A percentile compares a stretch with the other conserved stretches of the same genome.
Conservation (phyloP, 495 filamentous ascomycete species). For the Umbilicaria muhlenbergii region DNA sequence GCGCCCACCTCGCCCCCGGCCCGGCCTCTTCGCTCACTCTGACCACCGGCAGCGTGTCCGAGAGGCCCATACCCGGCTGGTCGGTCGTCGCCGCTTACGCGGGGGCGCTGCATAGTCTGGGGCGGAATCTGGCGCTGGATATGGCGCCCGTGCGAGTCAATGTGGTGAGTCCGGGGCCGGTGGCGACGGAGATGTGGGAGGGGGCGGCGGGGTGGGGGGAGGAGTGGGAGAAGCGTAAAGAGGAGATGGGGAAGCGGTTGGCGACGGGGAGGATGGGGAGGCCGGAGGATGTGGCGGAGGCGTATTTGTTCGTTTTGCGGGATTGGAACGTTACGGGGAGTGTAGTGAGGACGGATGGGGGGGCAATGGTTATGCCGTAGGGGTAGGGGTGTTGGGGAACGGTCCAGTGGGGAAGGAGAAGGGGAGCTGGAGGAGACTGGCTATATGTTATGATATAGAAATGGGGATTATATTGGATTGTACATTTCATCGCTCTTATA, state of each 20-base stretch:
- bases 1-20: slow-evolving; percentile 23
- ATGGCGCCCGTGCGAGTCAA: slow-evolving; percentile 46
- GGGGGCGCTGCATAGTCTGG: slow-evolving; percentile 24
- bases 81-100: slow-evolving; percentile 23
- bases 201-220: slow-evolving; percentile 15
- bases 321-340: slow-evolving; percentile 38
- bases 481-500: too few species aligned
- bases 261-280: slow-evolving; percentile 30
- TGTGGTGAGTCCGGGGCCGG: slow-evolving; percentile 34
- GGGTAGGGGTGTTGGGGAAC: too few species aligned
- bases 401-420: too few species aligned
- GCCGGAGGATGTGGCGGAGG: slow-evolving; percentile 45
- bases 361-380: slow-evolving; percentile 3
- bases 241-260: slow-evolving; percentile 11
- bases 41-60: slow-evolving; percentile 31
- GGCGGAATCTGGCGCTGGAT: slow-evolving; percentile 37
- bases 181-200: slow-evolving; percentile 37
- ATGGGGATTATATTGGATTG: too few species aligned
- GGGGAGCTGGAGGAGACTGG: too few species aligned
- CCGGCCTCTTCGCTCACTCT: slow-evolving; percentile 34
- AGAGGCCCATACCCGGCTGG: slow-evolving; percentile 33
- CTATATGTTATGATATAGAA: too few species aligned
- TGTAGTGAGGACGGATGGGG: slow-evolving; percentile 24
- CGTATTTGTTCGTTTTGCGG: slow-evolving; percentile 49
- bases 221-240: too few species aligned